phyloP scores from a whole-genome alignment of 1,284 basidiomycete genomes.

The Anthracocystis walkeri region DNA sequence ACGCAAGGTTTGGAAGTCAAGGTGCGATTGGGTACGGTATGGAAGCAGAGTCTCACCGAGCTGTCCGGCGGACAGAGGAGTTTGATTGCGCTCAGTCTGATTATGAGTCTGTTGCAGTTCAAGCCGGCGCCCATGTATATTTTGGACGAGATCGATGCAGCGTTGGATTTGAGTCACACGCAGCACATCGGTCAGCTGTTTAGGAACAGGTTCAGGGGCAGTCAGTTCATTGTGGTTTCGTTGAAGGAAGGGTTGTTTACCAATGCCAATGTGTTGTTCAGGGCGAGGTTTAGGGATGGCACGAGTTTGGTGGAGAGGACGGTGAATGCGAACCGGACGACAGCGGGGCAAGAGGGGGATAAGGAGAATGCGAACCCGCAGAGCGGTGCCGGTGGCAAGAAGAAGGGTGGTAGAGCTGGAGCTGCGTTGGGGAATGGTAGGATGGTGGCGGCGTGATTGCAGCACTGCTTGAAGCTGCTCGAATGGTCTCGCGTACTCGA shows the following conservation, averaged over 20 bases:
- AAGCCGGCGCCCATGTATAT: conserved; percentile 99
- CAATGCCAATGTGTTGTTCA: conserved; percentile 96
- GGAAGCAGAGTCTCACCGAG: conserved; percentile 98
- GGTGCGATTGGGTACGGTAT: conserved; percentile 90
- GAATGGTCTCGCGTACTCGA: background rate
- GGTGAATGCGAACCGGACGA: conserved; percentile 49
- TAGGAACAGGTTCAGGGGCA: conserved; percentile 95
- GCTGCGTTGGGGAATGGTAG: conserved; percentile 7
- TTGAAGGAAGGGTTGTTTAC: conserved; percentile 95
- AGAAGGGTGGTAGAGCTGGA: conserved; percentile 17
- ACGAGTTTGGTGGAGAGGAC: conserved; percentile 83
- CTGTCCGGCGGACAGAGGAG: conserved; percentile 96
- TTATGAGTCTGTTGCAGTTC: conserved; percentile 98
- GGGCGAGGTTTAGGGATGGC: conserved; percentile 89
- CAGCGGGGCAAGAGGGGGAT: conserved; percentile 24
- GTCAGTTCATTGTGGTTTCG: conserved; percentile 97
- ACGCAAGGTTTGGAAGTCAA: conserved; percentile 97
- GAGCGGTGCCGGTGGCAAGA: conserved; percentile 11
- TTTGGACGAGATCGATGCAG: conserved; percentile 97
- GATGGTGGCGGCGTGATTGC: conserved; percentile 19
- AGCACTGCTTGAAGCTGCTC: background rate
- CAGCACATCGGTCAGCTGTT: conserved; percentile 96
- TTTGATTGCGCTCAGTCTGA: conserved; percentile 93
- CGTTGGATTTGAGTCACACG: conserved; percentile 93
- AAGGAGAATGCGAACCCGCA: conserved; percentile 36